A percentile compares a stretch with the other conserved stretches of the same genome.
phyloP scores from a whole-genome alignment of 2,329 filamentous ascomycete genomes.

The Thielaviopsis populi region DNA sequence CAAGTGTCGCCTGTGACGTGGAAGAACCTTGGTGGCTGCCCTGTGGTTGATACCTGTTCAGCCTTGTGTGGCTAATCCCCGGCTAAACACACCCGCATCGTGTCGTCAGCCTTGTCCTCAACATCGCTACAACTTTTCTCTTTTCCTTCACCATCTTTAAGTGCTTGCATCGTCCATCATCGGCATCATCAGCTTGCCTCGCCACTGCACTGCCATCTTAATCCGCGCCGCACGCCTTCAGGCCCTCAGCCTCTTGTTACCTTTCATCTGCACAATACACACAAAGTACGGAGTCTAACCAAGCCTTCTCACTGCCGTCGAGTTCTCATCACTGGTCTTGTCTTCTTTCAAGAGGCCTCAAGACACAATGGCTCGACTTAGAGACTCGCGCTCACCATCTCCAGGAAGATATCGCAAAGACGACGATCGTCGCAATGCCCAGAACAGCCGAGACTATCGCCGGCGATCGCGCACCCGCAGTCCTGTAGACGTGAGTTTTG shows the following conservation, averaged over 20 bases:
- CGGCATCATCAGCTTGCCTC: neutral
- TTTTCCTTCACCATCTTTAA: neutral
- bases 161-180: neutral
- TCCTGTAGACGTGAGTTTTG: conserved; percentile 42
- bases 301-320: conserved; percentile 14
- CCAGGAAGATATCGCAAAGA: conserved; percentile 37
- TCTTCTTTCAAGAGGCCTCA: conserved; percentile 20
- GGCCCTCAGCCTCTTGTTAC: neutral
- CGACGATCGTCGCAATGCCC: conserved; percentile 38
- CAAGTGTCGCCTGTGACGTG: neutral
- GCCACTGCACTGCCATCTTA: neutral
- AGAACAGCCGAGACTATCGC: conserved; percentile 31
- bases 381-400: conserved; percentile 71
- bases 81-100: neutral
- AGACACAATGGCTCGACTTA: conserved; percentile 43
- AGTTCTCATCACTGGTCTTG: conserved; percentile 22
- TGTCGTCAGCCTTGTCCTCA: conserved; percentile 11
- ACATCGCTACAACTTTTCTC: neutral
- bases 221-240: neutral
- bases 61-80: conserved; percentile 1
- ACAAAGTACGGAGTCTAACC: conserved; percentile 17
- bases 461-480: conserved; percentile 48
- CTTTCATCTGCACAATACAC: neutral
- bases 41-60: conserved; percentile 1
- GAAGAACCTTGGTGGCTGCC: neutral